Conservation (phyloP, 1,139 yeast species). For the Candida sp. region DNA sequence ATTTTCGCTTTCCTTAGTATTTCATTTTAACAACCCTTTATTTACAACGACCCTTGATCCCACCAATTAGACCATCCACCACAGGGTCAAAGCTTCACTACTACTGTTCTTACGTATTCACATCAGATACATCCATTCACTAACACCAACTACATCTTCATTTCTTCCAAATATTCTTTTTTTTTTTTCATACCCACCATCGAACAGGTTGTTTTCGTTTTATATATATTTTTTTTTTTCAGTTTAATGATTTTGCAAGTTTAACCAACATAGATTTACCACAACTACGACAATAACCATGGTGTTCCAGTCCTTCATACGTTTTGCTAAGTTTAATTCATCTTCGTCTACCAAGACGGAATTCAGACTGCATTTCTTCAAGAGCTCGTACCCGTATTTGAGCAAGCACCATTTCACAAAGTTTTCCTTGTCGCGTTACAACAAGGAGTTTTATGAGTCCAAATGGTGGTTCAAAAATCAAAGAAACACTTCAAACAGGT, state of each 20-base stretch:
- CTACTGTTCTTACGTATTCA: neutral
- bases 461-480: constrained; percentile 30
- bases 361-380: constrained; percentile 39
- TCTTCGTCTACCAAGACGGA: constrained; percentile 3
- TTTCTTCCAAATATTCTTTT: neutral
- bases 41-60: neutral
- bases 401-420: constrained; percentile 15
- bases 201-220: neutral
- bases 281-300: constrained; percentile 4
- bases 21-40: neutral
- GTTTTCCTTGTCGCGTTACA: constrained; percentile 23
- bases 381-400: constrained; percentile 43
- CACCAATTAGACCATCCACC: no score
- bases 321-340: constrained; percentile 14
- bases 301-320: constrained; percentile 17
- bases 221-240: neutral
- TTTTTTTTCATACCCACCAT: neutral
- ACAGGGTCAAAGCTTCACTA: no score
- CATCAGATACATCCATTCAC: neutral
- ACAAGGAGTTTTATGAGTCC: constrained; percentile 10
- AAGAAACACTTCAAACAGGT: constrained; percentile 35
- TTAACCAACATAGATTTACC: neutral
- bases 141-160: no score
- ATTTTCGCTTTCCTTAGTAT: no score
- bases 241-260: neutral